Conservation (phyloP, 257 asterid genomes). For the Phtheirospermum japonicum region DNA sequence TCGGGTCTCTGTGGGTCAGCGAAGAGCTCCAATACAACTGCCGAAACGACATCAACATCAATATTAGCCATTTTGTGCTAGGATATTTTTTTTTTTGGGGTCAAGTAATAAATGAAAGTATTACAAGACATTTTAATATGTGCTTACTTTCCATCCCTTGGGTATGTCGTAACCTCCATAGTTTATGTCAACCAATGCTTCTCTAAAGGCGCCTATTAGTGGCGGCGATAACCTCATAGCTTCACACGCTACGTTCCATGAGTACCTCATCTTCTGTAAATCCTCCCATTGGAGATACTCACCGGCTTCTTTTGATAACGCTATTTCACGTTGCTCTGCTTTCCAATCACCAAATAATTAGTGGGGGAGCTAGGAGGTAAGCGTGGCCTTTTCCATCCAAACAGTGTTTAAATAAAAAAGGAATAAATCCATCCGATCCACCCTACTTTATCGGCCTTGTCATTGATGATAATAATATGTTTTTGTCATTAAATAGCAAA, state of each 20-base stretch:
- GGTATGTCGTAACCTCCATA: too few species aligned
- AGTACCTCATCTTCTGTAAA: slow-evolving; percentile 77
- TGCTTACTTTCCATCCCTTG: slow-evolving; percentile 84
- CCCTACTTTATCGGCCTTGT: too few species aligned
- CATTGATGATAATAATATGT: too few species aligned
- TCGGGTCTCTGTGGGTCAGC: slow-evolving; percentile 45
- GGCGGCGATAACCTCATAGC: slow-evolving; percentile 57
- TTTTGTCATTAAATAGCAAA: too few species aligned
- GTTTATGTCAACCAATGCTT: slow-evolving; percentile 50
- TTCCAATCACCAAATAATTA: not conserved
- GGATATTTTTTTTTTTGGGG: too few species aligned
- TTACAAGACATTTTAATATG: too few species aligned
- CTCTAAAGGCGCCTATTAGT: slow-evolving; percentile 56
- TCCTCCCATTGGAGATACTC: slow-evolving; percentile 73
- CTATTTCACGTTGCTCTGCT: slow-evolving; percentile 64
- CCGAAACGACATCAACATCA: not conserved
- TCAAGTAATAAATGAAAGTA: too few species aligned
- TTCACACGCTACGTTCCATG: slow-evolving; percentile 75
- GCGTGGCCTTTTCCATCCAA: too few species aligned
- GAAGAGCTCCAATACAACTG: slow-evolving; percentile 67
- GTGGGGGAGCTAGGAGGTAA: too few species aligned
- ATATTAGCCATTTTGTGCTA: not conserved
- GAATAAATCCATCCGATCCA: too few species aligned
- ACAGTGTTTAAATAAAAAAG: too few species aligned
- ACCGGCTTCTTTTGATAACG: slow-evolving; percentile 41